Conservation (phyloP, 169 alveolate species). For the Pseudocohnilembus persalinus region DNA sequence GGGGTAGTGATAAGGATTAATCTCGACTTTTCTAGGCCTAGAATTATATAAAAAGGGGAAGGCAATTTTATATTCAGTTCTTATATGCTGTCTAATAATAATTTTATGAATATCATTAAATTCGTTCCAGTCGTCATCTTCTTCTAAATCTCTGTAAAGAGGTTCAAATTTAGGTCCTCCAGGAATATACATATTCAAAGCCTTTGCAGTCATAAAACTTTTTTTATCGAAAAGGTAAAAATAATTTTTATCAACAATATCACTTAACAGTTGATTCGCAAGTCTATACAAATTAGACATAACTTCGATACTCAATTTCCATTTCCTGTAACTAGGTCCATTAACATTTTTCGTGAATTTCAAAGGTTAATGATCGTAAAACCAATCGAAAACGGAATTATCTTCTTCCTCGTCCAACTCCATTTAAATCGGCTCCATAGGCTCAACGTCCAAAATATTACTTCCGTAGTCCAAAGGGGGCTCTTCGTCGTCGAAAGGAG, state of each 20-base stretch:
- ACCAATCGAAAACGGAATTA: conserved; percentile 98
- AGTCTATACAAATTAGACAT: conserved; percentile 97
- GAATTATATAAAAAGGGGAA: conserved; percentile 99
- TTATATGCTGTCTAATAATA: conserved; percentile 90
- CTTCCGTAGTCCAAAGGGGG: conserved; percentile 99
- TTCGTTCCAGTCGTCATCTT: conserved; percentile 99
- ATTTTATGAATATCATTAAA: conserved; percentile 98
- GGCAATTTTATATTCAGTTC: conserved; percentile 99
- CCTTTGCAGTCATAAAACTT: conserved; percentile 99
- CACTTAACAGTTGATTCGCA: conserved; percentile 97
- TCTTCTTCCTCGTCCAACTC: conserved; percentile 98
- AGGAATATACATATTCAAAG: conserved; percentile 99
- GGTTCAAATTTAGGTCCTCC: conserved; percentile 99
- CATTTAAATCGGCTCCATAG: conserved; percentile 98
- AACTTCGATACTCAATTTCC: conserved; percentile 95
- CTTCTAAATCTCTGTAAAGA: conserved; percentile 94
- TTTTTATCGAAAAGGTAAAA: conserved; percentile 96
- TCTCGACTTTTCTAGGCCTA: conserved; percentile 93
- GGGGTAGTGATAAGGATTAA: conserved; percentile 91
- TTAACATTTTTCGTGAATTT: conserved; percentile 87
- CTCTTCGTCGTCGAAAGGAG: conserved; percentile 99
- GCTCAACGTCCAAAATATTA: conserved; percentile 98
- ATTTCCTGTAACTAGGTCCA: conserved; percentile 92
- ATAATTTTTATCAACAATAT: conserved; percentile 96
- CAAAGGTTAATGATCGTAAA: conserved; percentile 93